Evolutionary conservation across 2,329 filamentous ascomycete genomes (phyloP), one percentile per base, ranked within the genome.

Genomic region (Pseudogymnoascus sp.): DNA sequence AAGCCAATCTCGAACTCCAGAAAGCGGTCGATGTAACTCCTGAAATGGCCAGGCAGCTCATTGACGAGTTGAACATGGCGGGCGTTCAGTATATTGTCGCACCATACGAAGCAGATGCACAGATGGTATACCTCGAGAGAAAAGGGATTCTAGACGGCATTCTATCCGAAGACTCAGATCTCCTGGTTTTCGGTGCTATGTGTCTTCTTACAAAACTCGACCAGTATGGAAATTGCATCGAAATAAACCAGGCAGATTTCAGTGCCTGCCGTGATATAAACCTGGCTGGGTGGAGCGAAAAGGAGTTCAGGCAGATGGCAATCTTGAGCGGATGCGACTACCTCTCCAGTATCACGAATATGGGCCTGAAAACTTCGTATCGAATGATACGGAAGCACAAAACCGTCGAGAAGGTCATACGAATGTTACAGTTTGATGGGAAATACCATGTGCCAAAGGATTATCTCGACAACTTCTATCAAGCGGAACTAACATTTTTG

Each of bases 251-350:
- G 33, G 83, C 83, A 12, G 89, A 96, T 70, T 97, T 99, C 69
- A 88, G 89, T 58, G 85, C 89, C 28, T 95, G 90, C 65, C 86
- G 89, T 57, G 94, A 96, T 65, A 81, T 97, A 56, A 95, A 88
- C 59, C 75, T 99, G 38, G 87, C 90, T 3, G 92, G 92, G 6
- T 99, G 92, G 92, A 88, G 89, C 1, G 92, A 97, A 71, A 79
- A 80, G 8, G 90, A 96, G 66, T 99, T 99, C 68, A 83, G 94
- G 61, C 85, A 85, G 59, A 99, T 99, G 94, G 90, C 92, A 38
- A 99, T 99, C 65, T 75, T 99, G 62, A 96, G 91, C 70, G 94
- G 94, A 6, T 99, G 94, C 71, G 94, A 99, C 71, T 99, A 99
- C 71, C 80, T 97, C n/a, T 78, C 86, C 2, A 88, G 88, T 61